Conservation (phyloP, 352 stramenopile genomes). For the Phytopythium oedochilum region DNA sequence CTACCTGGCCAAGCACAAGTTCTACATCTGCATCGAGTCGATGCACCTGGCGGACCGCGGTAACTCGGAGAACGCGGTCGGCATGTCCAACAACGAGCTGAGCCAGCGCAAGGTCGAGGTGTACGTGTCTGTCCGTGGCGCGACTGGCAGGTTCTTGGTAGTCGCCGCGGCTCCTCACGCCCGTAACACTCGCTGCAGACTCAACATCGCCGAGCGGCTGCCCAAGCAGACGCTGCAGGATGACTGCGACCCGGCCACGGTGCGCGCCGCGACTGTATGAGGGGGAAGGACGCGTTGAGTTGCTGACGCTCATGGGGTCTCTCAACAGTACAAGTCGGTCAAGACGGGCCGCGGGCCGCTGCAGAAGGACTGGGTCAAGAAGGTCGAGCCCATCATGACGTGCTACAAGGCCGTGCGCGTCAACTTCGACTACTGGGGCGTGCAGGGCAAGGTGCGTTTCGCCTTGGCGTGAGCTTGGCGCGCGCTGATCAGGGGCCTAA, state of each 20-base stretch:
- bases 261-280: conserved; percentile 15
- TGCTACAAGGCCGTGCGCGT: conserved; percentile 86
- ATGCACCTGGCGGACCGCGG: conserved; percentile 58
- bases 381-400: conserved; percentile 74
- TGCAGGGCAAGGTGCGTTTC: conserved; percentile 57
- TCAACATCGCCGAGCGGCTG: conserved; percentile 75
- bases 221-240: conserved; percentile 74
- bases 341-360: conserved; percentile 75
- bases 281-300: neutral
- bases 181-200: conserved; percentile 20
- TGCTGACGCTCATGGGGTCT: neutral
- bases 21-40: conserved; percentile 85
- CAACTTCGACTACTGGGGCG: conserved; percentile 88
- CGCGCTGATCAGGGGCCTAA: neutral
- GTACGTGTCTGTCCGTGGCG: conserved; percentile 25
- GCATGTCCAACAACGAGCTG: conserved; percentile 67
- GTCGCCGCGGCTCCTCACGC: neutral
- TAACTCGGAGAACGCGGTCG: conserved; percentile 61
- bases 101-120: conserved; percentile 68
- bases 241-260: conserved; percentile 54
- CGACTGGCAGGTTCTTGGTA: neutral
- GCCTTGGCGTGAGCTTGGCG: neutral
- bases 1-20: conserved; percentile 84
- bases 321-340: conserved; percentile 52
- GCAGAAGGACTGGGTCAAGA: conserved; percentile 57